Evolutionary conservation across 805 yeast species (phyloP), one percentile per base, ranked within the genome.

Genomic region (Gaillardinia entomophila): DNA sequence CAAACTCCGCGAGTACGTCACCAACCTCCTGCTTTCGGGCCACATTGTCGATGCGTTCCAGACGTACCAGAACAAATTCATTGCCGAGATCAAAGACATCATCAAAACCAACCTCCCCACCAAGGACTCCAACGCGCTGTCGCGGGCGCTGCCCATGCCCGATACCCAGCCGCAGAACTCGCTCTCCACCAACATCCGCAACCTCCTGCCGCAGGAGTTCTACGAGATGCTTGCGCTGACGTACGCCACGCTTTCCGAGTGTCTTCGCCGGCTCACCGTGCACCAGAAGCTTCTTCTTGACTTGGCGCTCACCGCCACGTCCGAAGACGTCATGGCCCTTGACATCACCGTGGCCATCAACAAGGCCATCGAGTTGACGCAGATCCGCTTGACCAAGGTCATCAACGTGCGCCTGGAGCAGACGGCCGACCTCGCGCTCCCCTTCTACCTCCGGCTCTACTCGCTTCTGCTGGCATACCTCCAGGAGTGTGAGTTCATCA

Each of bases 221-320:
- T 86, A 83, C 46, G 63, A 58, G 2, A 81, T 88, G 85, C 53
- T 86, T 27, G 54, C 68, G 2, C 63, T 61, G 18, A 79, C 79
- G 3, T 85, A 74, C 43, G 59, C 84, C 0, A 70, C 75, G 14
- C 64, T 82, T 3, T 75, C 87, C 0, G 94, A 83, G 47, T 78
- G 86, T 13, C 61, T 88, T 16, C 65, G 90, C 40, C 70, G 95
- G 36, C 61, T 89, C 19, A 76, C 85, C 1, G 62, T 75, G 6
- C 96, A 88, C 37, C 95, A 88, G 50, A 88, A 87, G 53, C 46
- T 85, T 4, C 55, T 90, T 18, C 65, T 92, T 11, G 92, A 86
- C 42, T 51, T 83, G 33, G 79, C 94, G 0, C 69, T 48, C 27
- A 68, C 55, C 30, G 38, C 56, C 5, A 41, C 58, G 8, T 30